A percentile compares a stretch with the other conserved stretches of the same genome.
Conservation (phyloP, 441 rosid genomes). For the Sinapis alba region DNA sequence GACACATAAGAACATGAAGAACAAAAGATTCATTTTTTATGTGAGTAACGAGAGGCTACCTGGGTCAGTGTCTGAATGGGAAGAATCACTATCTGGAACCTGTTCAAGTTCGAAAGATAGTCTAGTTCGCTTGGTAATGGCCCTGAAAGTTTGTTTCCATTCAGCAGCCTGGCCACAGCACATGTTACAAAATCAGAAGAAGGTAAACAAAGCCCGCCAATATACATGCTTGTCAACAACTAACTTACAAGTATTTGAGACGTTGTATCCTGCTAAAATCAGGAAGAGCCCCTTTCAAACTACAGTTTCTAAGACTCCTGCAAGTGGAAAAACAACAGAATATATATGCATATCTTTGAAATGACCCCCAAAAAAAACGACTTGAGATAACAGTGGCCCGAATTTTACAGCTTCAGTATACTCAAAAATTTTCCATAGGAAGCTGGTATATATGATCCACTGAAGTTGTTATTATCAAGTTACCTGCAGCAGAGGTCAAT, state of each 20-base stretch:
- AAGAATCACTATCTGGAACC: conserved; percentile 92
- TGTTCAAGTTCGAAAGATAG: conserved; percentile 54
- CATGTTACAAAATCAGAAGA: conserved; percentile 13
- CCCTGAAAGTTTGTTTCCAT: conserved; percentile 87
- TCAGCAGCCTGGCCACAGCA: conserved; percentile 65
- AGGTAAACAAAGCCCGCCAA: conserved; percentile 6
- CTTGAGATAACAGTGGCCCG: conserved; percentile 8
- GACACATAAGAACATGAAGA: too few species aligned
- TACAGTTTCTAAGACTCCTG: conserved; percentile 93
- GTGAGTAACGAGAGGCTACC: too few species aligned
- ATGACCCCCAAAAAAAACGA: conserved; percentile 4
- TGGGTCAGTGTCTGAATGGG: too few species aligned
- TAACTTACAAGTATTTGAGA: conserved; percentile 74
- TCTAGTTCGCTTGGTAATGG: conserved; percentile 84
- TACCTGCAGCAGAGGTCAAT: conserved; percentile 61
- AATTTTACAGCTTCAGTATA: conserved; percentile 72
- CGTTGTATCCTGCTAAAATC: conserved; percentile 64
- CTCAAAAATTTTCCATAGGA: conserved; percentile 64
- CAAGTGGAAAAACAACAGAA: conserved; percentile 36
- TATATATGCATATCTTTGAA: conserved; percentile 2
- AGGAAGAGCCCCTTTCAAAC: conserved; percentile 74
- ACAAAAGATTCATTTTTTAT: too few species aligned
- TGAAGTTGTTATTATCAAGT: conserved; percentile 89
- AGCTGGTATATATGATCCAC: conserved; percentile 67
- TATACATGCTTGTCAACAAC: neutral